Conservation (phyloP, 108 stramenopile species). For the Aurantiochytrium sp. region DNA sequence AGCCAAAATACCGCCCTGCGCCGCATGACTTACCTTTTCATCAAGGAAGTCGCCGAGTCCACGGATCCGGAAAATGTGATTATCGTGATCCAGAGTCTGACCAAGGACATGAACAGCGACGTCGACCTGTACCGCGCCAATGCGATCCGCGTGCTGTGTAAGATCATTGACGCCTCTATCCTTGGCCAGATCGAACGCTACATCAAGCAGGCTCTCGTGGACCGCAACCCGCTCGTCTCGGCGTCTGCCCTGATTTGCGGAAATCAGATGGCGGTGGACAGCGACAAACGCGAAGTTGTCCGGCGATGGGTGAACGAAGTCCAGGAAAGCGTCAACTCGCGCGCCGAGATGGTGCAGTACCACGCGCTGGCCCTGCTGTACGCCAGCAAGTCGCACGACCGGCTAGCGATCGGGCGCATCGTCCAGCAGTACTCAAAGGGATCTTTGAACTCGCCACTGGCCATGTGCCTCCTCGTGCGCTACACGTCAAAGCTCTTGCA, state of each 20-base stretch:
- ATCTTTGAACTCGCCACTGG: conserved; percentile 77
- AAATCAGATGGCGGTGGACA: conserved; percentile 24
- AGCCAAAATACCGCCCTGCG: conserved; percentile 50
- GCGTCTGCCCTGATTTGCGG: conserved; percentile 82
- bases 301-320: conserved; percentile 84
- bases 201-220: conserved; percentile 96
- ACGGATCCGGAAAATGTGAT: conserved; percentile 89
- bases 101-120: conserved; percentile 96
- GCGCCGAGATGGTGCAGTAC: conserved; percentile 93
- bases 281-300: conserved; percentile 38
- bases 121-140: conserved; percentile 96
- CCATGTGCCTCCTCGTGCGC: conserved; percentile 84
- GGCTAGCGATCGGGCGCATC: conserved; percentile 87
- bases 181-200: conserved; percentile 91
- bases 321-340: conserved; percentile 76
- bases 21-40: conserved; percentile 76
- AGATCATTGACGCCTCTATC: conserved; percentile 97
- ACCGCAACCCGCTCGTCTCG: conserved; percentile 85
- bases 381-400: conserved; percentile 91
- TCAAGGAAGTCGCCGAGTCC: conserved; percentile 98
- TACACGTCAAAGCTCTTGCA: conserved; percentile 73
- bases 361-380: conserved; percentile 98
- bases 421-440: conserved; percentile 82
- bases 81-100: conserved; percentile 91
- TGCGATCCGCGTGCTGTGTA: conserved; percentile 87